Evolutionary conservation across 2,329 filamentous ascomycete genomes (phyloP), one percentile per base, ranked within the genome.

Genomic region (Periglandula ipomoeae): DNA sequence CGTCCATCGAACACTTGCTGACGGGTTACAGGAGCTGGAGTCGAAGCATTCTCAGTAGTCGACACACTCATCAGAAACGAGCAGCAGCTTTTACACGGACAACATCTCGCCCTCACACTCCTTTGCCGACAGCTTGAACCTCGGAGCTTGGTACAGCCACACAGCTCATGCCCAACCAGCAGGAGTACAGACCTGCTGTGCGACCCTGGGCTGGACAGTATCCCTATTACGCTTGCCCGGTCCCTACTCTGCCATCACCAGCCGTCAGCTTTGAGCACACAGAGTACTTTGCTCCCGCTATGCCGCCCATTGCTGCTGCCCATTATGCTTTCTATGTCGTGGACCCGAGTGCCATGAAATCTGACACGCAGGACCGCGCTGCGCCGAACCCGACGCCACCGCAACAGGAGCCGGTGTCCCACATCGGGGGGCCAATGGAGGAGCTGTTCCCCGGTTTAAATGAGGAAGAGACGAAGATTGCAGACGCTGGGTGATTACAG

Each of bases 381-480:
- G 34, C 20, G 17, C 30, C 20, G 20, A 20, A 27, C 11, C 20
- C 34, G 19, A 8, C 44, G 17, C 19, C 34, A 24, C 15, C 19
- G 23, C 44, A 30, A 20, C 23, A 39, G 24, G 35, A 30, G 37
- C 37, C 45, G 15, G n/a, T 20, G 46, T 32, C 46, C 15, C 46
- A 43, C n/a, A 35, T 48, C 13, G 46, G 38, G 17, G 46, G 23
- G 15, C 46, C 46, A 26, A 42, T 48, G n/a, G 46, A 48, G 30
- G 38, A 48, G 39, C 46, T 48, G n/a, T 48, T 42, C 13, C 46
- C 39, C 8, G 46, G 46, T 10, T 30, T 48, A 22, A 17, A 35
- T 20, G 46, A 48, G 17, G 46, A 20, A 17, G 39, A 43, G 13
- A 22, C 10, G 5, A 37, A 37, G 17, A 22, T 35, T 27, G 30